Base-by-base conservation (phyloP, 2,329 filamentous ascomycete species). In the Calonectria pteridis region DNA sequence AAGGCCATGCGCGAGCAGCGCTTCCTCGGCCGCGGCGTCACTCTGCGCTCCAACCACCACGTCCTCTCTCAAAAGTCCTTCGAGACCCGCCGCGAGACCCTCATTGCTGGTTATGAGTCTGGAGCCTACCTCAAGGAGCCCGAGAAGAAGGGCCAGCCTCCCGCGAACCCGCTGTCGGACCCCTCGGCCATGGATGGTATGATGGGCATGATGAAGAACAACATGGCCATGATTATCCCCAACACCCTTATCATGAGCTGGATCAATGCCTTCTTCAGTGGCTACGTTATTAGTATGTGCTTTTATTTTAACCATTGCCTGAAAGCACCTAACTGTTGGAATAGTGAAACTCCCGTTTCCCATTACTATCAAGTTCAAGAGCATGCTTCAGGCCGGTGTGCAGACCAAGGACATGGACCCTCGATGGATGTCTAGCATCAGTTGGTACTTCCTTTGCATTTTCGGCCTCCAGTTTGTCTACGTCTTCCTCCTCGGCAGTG, bases 201-300 rank as follows among this genome's bases (percentile, higher is more conserved):
- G 97, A 99, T 99, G 97, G 96, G 97, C 79, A 98, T 98, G 95
- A 98, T 99, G 95, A 99, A 99, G 91, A 96, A 96, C 72, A 98
- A 99, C 84, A 98, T 99, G 94, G 96, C 97, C 77, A 99, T 98
- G 97, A 98, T 99, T 88, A 95, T 99, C 72, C 97, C 97, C 63
- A 98, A 99, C 86, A 98, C 96, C 7, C 87, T 99, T 83, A 99
- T 99, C 79, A 99, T 99, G 97, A 97, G 96, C 78, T 99, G 97
- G 97, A 98, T 99, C 84, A 99, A 99, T 87, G 96, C 97, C 0
- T 99, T 98, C 84, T 99, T 99, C 82, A 97, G 95, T 67, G 97
- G 97, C 37, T 99, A 98, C 83, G 97, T 99, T 62, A 98, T 99
- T 76, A 95, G 95, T 98, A 88, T 58, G 82, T 83, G n/a, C 1